phyloP scores from a whole-genome alignment of 495 filamentous ascomycete genomes.

The Neurospora terricola region DNA sequence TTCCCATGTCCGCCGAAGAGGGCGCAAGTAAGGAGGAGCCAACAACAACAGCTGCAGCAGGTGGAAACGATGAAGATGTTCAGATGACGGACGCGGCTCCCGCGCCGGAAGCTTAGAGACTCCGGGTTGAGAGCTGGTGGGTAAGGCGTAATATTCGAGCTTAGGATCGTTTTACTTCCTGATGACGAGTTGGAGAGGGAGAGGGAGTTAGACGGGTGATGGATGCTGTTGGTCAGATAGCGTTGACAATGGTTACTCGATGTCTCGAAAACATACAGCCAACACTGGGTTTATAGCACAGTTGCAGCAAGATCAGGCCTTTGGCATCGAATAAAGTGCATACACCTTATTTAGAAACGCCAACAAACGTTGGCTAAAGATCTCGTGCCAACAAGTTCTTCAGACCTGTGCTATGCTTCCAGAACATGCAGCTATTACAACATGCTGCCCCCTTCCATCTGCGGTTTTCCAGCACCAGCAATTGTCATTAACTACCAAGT shows the following conservation, averaged over 20 bases:
- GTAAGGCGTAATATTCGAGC: background rate
- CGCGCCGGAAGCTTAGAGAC: background rate
- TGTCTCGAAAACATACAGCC: background rate
- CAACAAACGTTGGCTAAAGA: background rate
- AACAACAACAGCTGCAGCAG: background rate
- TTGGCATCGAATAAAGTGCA: slow-evolving; percentile 9
- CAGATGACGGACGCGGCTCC: background rate
- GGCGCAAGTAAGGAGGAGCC: background rate
- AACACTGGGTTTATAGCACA: background rate
- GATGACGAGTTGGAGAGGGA: background rate
- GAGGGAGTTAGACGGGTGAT: background rate
- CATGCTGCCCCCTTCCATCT: background rate
- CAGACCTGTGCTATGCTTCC: background rate
- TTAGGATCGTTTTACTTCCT: background rate
- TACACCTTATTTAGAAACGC: background rate
- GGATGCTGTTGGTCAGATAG: background rate
- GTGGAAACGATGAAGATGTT: background rate
- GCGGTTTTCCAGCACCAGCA: no score
- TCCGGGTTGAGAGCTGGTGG: background rate
- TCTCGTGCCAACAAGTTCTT: background rate
- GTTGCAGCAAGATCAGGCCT: slow-evolving; percentile 35
- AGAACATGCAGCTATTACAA: background rate
- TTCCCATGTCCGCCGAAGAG: background rate
- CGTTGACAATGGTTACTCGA: background rate
- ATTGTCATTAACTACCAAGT: no score